A percentile compares a stretch with the other conserved stretches of the same genome.
Evolutionary conservation across 768 basidiomycete species (phyloP).

Genomic region (Suillus subaureus): DNA sequence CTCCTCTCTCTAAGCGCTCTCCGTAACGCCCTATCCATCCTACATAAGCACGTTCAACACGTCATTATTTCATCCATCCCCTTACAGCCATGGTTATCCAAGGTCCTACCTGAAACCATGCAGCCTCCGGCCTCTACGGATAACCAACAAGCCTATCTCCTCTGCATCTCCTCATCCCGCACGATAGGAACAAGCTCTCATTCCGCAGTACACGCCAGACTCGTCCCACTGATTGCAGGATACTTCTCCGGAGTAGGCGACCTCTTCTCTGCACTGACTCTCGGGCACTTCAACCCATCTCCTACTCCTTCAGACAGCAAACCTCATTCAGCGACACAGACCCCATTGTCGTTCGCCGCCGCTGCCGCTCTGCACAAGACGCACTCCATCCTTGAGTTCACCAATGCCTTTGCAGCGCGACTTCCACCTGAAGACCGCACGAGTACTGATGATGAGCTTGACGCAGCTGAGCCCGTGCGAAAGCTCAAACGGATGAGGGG

Average conservation of each 20-base stretch:
- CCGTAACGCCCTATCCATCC: slow-evolving; percentile 62
- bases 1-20: slow-evolving; percentile 72
- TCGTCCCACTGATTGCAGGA: slow-evolving; percentile 78
- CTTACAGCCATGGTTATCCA: slow-evolving; percentile 59
- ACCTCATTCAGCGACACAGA: slow-evolving; percentile 20
- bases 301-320: slow-evolving; percentile 11
- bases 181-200: slow-evolving; percentile 17
- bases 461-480: slow-evolving; percentile 61
- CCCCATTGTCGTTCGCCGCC: slow-evolving; percentile 35
- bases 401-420: slow-evolving; percentile 54
- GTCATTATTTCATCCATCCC: slow-evolving; percentile 93
- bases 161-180: slow-evolving; percentile 80
- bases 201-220: slow-evolving; percentile 65
- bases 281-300: slow-evolving; percentile 68
- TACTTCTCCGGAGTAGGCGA: slow-evolving; percentile 98
- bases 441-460: slow-evolving; percentile 78
- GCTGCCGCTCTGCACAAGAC: slow-evolving; percentile 77
- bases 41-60: slow-evolving; percentile 84
- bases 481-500: slow-evolving; percentile 76
- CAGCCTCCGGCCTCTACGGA: slow-evolving; percentile 13
- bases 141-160: slow-evolving; percentile 50
- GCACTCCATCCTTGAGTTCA: slow-evolving; percentile 67
- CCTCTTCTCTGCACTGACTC: slow-evolving; percentile 89
- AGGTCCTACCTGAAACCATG: slow-evolving; percentile 50
- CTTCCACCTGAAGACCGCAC: slow-evolving; percentile 62